Base-by-base conservation (phyloP, 305 asterid genomes). In the Petunia hybrid region DNA sequence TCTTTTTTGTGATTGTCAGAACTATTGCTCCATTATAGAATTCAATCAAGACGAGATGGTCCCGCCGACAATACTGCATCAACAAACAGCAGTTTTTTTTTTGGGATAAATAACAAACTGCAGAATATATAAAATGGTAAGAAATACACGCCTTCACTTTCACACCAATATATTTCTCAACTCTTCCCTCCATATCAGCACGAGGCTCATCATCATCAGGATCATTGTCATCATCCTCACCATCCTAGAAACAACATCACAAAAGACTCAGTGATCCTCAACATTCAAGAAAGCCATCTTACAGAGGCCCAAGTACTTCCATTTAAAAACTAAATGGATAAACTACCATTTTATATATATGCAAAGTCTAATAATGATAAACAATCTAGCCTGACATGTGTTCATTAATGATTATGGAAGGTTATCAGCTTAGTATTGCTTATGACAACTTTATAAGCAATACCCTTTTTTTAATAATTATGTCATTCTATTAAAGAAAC, bases 111-210 rank as follows among this genome's bases (percentile, higher is more conserved):
- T 22, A 53, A 73, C 63, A 83, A 76, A 12, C 35, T 10, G 83
- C 81, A 84, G 71, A 87, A 71, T 80, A 79, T 53, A 53, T 53
- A 74, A 74, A 53, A 53, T 36, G 64, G 64, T 14, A 38, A n/a
- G 51, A 45, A 81, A 59, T 81, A 76, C 92, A 82, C 88, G 84
- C 99, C 97, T 95, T 97, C 92, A 97, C 99, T 97, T 95, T 95
- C 83, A 97, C 99, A 79, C 99, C 99, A 79, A 88, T 87, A 89
- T 97, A 97, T 82, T 97, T 97, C 90, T 95, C 99, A 82, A 97
- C 89, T 88, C 99, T 91, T 78, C 98, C 99, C 89, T 89, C 99
- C 48, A 82, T 83, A 77, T 90, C 97, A 56, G 87, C 89, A 80
- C 94, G 87, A 77, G 86, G 95, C 78, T 95, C 93, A 77, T 89